Conservation (phyloP, 1,284 basidiomycete species). For the Amylostereum areolatum region DNA sequence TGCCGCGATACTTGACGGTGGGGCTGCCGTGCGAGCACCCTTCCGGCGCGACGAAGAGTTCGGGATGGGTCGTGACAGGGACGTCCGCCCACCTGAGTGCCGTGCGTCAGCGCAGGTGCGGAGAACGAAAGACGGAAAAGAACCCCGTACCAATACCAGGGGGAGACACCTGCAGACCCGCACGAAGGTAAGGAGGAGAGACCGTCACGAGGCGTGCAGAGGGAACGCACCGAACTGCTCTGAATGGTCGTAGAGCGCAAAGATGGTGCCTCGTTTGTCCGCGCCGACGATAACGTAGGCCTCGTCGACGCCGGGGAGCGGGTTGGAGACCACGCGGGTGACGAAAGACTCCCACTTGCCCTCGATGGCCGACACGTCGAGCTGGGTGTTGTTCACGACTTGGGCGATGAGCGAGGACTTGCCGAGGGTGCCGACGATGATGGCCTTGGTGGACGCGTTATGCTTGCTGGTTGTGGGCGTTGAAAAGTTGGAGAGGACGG, state of each 20-base stretch:
- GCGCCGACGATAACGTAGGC: slow-evolving; percentile 64
- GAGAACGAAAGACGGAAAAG: not conserved
- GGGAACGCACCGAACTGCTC: slow-evolving; percentile 56
- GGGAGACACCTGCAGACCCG: slow-evolving; percentile 43
- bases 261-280: slow-evolving; percentile 65
- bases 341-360: slow-evolving; percentile 65
- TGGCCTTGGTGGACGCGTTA: slow-evolving; percentile 22
- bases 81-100: slow-evolving; percentile 62
- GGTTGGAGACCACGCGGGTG: slow-evolving; percentile 45
- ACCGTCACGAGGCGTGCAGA: not conserved
- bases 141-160: slow-evolving; percentile 52
- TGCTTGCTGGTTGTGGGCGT: slow-evolving; percentile 25
- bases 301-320: slow-evolving; percentile 48
- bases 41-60: slow-evolving; percentile 42
- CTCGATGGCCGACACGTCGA: slow-evolving; percentile 50
- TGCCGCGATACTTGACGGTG: slow-evolving; percentile 66
- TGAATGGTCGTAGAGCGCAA: slow-evolving; percentile 62
- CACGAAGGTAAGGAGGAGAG: not conserved
- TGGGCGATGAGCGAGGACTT: slow-evolving; percentile 52
- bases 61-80: slow-evolving; percentile 42
- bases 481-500: slow-evolving; percentile 34
- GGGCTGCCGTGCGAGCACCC: slow-evolving; percentile 62
- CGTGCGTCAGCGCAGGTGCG: not conserved
- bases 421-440: slow-evolving; percentile 64
- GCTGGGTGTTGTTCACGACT: slow-evolving; percentile 44